A percentile compares a stretch with the other conserved stretches of the same genome.
Evolutionary conservation across 2,329 filamentous ascomycete genomes (phyloP).

Genomic region (Penicillium sp.): DNA sequence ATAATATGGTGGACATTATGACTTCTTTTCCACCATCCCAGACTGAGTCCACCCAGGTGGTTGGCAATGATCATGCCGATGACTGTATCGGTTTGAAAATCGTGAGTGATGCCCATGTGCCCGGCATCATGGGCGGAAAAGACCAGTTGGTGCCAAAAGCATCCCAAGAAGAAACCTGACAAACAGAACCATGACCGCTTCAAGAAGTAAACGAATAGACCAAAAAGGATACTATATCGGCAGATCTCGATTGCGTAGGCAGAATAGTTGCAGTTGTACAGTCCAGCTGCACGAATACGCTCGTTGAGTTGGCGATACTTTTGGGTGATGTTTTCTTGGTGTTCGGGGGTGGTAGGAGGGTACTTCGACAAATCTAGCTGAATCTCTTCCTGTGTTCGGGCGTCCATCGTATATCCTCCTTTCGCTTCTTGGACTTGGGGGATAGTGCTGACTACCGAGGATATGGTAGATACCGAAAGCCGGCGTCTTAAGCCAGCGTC

Average conservation of each 20-base stretch:
- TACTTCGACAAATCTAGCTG: slow-evolving; percentile 76
- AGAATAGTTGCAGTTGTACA: slow-evolving; percentile 79
- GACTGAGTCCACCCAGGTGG: slow-evolving; percentile 81
- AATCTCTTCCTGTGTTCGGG: slow-evolving; percentile 73
- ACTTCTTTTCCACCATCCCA: slow-evolving; percentile 95
- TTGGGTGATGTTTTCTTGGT: slow-evolving; percentile 72
- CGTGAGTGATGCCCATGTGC: slow-evolving; percentile 94
- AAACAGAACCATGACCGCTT: slow-evolving; percentile 65
- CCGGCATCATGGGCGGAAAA: slow-evolving; percentile 92
- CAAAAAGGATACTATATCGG: slow-evolving; percentile 70
- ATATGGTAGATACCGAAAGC: slow-evolving; percentile 29
- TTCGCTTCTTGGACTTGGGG: slow-evolving; percentile 21
- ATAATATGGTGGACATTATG: slow-evolving; percentile 97
- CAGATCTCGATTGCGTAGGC: slow-evolving; percentile 72
- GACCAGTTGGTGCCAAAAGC: slow-evolving; percentile 89
- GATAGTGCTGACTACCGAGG: slow-evolving; percentile 26
- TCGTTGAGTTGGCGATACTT: slow-evolving; percentile 51
- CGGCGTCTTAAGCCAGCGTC: slow-evolving; percentile 43
- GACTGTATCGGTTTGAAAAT: slow-evolving; percentile 76
- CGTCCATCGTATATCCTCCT: slow-evolving; percentile 68
- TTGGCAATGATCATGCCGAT: slow-evolving; percentile 90
- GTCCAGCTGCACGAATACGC: slow-evolving; percentile 61
- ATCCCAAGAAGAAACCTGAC: slow-evolving; percentile 74
- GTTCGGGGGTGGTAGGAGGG: slow-evolving; percentile 70
- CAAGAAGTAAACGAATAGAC: slow-evolving; percentile 54